Conservation (phyloP, 352 stramenopile genomes). For the Pythium coloratum region DNA sequence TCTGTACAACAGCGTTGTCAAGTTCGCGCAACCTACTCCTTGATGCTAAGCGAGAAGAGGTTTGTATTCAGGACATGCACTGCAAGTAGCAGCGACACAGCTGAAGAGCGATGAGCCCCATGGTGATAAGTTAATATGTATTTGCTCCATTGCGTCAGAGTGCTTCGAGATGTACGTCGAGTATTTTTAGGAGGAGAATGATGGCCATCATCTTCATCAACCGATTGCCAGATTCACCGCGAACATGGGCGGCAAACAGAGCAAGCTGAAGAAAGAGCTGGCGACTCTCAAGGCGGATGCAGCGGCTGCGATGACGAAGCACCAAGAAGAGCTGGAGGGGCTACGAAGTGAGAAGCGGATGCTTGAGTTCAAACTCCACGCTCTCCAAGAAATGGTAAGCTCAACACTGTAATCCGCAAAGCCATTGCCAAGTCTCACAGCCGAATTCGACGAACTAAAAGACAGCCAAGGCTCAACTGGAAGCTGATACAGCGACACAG, state of each 20-base stretch:
- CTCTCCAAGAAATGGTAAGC: conserved; percentile 52
- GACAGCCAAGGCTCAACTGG: conserved; percentile 50
- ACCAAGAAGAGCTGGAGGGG: conserved; percentile 42
- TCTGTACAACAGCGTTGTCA: conserved; percentile 50
- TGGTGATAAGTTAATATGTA: not conserved
- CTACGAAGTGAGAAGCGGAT: conserved; percentile 51
- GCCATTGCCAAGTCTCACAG: not conserved
- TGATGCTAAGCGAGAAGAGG: not conserved
- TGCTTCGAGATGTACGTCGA: too few relatives aligned
- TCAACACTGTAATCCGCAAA: too few relatives aligned
- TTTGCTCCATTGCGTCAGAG: not conserved
- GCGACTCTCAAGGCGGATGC: conserved; percentile 43
- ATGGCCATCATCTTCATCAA: not conserved
- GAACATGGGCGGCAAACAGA: conserved; percentile 54
- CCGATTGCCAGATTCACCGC: not conserved
- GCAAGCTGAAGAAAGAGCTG: conserved; percentile 62
- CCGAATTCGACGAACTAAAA: conserved; percentile 10
- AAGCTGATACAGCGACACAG: conserved; percentile 44
- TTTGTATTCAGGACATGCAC: not conserved
- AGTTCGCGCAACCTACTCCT: conserved; percentile 32
- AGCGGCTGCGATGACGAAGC: conserved; percentile 29
- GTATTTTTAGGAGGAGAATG: conserved; percentile 4
- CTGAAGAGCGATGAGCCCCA: not conserved
- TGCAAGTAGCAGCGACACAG: not conserved
- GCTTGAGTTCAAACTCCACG: conserved; percentile 57